Conservation (phyloP, 176 grass and related monocot species). For the Otatea glauca region DNA sequence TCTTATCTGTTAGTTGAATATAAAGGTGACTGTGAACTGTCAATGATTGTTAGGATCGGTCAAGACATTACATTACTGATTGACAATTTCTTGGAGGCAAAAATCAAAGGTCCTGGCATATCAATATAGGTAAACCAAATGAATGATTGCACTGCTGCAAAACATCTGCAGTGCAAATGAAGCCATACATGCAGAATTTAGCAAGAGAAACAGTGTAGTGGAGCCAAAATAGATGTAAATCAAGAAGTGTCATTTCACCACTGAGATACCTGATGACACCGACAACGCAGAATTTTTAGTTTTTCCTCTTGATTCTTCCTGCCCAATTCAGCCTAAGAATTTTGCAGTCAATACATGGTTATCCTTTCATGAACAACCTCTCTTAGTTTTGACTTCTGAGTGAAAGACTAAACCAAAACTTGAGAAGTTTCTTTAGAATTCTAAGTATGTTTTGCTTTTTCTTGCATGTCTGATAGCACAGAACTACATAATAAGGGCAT, state of each 20-base stretch:
- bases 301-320: too few species aligned
- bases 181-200: neutral
- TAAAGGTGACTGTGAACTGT: neutral
- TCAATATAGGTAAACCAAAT: neutral
- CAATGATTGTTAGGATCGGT: neutral
- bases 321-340: too few species aligned
- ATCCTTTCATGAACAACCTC: too few species aligned
- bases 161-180: neutral
- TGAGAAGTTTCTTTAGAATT: too few species aligned
- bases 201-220: neutral
- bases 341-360: too few species aligned
- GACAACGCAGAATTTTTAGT: slow-evolving; percentile 75
- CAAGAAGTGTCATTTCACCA: neutral
- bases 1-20: neutral
- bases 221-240: slow-evolving; percentile 12
- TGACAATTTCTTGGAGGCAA: slow-evolving; percentile 1
- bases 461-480: too few species aligned
- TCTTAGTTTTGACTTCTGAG: too few species aligned
- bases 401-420: too few species aligned
- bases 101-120: neutral
- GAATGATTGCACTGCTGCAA: neutral
- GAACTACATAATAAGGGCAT: too few species aligned
- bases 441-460: too few species aligned
- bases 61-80: neutral
- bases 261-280: slow-evolving; percentile 79